Base-by-base conservation (phyloP, 768 basidiomycete species). In the Porphyrellus cyaneotinctus region DNA sequence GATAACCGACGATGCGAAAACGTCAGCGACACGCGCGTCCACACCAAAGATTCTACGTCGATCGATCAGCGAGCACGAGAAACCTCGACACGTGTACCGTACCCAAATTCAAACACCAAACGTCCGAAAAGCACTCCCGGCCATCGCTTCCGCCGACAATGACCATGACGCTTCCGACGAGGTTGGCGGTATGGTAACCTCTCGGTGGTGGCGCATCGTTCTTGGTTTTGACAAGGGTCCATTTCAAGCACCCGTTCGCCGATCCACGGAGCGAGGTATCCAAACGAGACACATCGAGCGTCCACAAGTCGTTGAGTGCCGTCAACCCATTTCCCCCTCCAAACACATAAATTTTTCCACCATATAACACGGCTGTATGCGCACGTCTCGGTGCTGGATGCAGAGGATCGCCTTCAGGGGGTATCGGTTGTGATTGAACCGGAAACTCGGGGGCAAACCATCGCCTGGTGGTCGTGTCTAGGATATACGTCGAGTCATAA, bases 71-170 rank as follows among this genome's bases (percentile, higher is more conserved):
- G 24, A 23, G 43, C 18, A 48, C 9, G 6, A 14, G 3, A 38
- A 11, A 39, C n/a, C 26, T 41, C 2, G 18, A 26, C n/a, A 17
- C n/a, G n/a, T 26, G 15, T 9, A 23, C n/a, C 84, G 53, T 66
- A 95, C 95, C 84, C 23, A 97, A 74, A 64, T 95, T 83, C 52
- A 97, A 69, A 57, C 85, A 83, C 84, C 90, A 94, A 0, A 97
- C 80, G 64, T 97, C 91, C 14, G 83, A 84, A 64, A 94, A 97
- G 51, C 87, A 90, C 57, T 91, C 87, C 51, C 81, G 81, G 4
- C 93, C 93, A 66, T 97, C 93, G 58, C 91, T 92, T 2, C 95
- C 95, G 1, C 95, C 95, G 26, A 93, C 76, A 28, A 97, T 75
- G 41, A 97, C 77, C 87, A 95, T 93, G 52, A 87, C 79, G 58